Percentiles rank a stretch among this genome's conserved stretches.
phyloP scores from a whole-genome alignment of 2,329 filamentous ascomycete genomes.

The Ophiocordyceps polyrhachis-furcata region DNA sequence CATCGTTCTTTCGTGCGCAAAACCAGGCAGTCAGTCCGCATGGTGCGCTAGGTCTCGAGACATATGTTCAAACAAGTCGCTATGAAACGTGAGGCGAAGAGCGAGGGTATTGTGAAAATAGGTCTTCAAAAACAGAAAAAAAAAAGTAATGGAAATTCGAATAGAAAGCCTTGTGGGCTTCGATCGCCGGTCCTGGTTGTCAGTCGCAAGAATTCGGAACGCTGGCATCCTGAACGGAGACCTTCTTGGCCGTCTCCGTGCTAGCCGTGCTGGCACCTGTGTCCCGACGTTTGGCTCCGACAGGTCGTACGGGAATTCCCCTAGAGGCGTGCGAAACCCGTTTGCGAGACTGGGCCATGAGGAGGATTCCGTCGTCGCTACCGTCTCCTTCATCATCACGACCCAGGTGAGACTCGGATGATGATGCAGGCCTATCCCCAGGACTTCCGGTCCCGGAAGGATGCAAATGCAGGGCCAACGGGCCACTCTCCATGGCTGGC shows the following conservation, averaged over 20 bases:
- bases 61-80: background rate
- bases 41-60: background rate
- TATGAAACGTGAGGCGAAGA: background rate
- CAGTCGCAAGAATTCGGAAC: background rate
- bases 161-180: background rate
- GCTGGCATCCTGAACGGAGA: slow-evolving; percentile 17
- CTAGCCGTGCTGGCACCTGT: slow-evolving; percentile 43
- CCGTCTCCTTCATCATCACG: slow-evolving; percentile 30
- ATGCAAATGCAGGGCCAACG: slow-evolving; percentile 12
- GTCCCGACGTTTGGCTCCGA: slow-evolving; percentile 29
- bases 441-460: slow-evolving; percentile 2
- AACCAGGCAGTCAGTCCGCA: background rate
- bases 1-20: background rate
- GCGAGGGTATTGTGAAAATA: background rate
- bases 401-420: slow-evolving; percentile 7
- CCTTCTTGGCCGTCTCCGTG: slow-evolving; percentile 45
- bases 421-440: background rate
- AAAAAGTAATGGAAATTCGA: background rate
- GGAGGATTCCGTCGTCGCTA: slow-evolving; percentile 34
- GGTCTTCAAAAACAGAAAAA: background rate
- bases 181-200: background rate
- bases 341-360: slow-evolving; percentile 34
- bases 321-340: slow-evolving; percentile 11
- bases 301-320: slow-evolving; percentile 9
- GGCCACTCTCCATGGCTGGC: slow-evolving; percentile 14